A percentile compares a stretch with the other conserved stretches of the same genome.
These are phyloP conservation scores for Termitomyces sp. DNA, from an alignment of 768 basidiomycete genomes.

Conservation along the genomic window DNA sequence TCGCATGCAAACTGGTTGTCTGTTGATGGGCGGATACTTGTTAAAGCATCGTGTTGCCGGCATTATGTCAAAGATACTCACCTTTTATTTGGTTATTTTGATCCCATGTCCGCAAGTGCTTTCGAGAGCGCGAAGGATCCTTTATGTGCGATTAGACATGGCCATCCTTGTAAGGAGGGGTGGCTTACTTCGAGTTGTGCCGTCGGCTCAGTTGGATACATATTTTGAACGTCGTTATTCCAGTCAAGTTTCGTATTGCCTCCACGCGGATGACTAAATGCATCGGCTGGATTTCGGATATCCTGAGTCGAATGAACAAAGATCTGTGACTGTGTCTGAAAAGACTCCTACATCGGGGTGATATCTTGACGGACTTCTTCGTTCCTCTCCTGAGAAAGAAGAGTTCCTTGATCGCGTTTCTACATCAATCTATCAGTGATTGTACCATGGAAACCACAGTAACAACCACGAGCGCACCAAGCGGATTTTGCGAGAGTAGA, in stretches of 20 bases:
- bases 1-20: constrained; percentile 46
- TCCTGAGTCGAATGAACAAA: constrained; percentile 21
- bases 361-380: constrained; percentile 42
- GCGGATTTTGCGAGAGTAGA: constrained; percentile 43
- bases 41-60: constrained; percentile 3
- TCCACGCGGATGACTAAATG: constrained; percentile 38
- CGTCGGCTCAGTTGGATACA: constrained; percentile 39
- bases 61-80: constrained; percentile 15
- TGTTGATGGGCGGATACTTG: constrained; percentile 15
- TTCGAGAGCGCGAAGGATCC: constrained; percentile 44
- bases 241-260: constrained; percentile 45
- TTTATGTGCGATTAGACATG: constrained; percentile 16
- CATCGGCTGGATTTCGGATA: constrained; percentile 35
- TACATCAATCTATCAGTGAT: constrained; percentile 18
- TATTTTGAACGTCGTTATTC: constrained; percentile 36
- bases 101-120: constrained; percentile 65
- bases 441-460: constrained; percentile 9
- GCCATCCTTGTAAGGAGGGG: not conserved
- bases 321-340: not conserved
- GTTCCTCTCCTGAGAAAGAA: constrained; percentile 47
- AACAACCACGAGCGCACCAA: constrained; percentile 21
- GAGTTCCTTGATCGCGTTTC: constrained; percentile 50
- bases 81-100: constrained; percentile 44
- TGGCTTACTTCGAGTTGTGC: constrained; percentile 42
- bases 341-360: constrained; percentile 34